These are phyloP conservation scores for Kockovaella imperatae DNA, from an alignment of 768 basidiomycete species.

Conservation along the genomic window DNA sequence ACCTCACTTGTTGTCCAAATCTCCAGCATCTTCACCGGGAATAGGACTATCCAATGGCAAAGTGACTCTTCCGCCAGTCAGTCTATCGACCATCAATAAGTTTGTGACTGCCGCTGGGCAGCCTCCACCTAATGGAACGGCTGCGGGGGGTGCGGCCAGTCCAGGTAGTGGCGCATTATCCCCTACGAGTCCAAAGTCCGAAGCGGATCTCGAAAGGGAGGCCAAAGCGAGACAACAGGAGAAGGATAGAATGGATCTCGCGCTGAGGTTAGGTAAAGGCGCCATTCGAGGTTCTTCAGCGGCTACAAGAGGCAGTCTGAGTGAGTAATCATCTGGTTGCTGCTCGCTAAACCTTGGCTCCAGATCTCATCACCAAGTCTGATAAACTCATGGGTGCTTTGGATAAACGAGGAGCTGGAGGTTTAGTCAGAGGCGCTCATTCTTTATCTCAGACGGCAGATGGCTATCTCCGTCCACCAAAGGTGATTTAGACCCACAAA, in stretches of 20 bases:
- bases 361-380: conserved; percentile 23
- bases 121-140: conserved; percentile 3
- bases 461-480: not conserved
- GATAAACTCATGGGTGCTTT: conserved; percentile 26
- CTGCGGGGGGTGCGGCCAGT: not conserved
- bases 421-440: conserved; percentile 22
- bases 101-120: not conserved
- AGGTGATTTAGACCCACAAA: too few relatives aligned
- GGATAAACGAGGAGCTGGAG: conserved; percentile 24
- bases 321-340: too few relatives aligned
- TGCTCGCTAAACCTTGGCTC: too few relatives aligned
- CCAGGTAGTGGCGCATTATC: not conserved
- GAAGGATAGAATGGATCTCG: conserved; percentile 3
- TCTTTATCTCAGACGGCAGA: not conserved
- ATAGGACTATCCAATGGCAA: not conserved
- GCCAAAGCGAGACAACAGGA: conserved; percentile 1
- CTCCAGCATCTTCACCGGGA: not conserved
- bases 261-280: not conserved
- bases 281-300: not conserved
- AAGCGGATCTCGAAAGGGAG: not conserved
- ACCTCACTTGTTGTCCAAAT: conserved; percentile 18
- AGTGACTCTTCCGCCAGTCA: too few relatives aligned
- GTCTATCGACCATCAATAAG: not conserved
- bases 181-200: not conserved
- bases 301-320: conserved; percentile 9